Base-by-base conservation (phyloP, 2,329 filamentous ascomycete species). In the Botrytis aclada region DNA sequence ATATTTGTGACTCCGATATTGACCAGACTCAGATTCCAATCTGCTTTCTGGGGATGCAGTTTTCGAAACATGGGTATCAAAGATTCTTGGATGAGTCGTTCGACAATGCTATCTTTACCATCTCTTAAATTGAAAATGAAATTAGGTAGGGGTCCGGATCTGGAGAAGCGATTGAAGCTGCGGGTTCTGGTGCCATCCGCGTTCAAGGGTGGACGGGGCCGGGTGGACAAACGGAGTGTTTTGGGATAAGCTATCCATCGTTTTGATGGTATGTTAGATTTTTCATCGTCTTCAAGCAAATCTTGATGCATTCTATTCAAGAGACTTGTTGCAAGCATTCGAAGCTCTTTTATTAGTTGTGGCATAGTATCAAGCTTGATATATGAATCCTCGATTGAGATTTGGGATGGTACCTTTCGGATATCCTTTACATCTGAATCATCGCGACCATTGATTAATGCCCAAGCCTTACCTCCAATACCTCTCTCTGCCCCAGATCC, bases 371-470 rank as follows among this genome's bases (percentile, higher is more conserved):
- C 88, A 1, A 97, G 84, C 0, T 90, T 89, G 37, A 88, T 87
- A 81, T 97, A 98, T 25, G 94, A 96, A 82, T 98, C 95, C 80
- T 98, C 95, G 75, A 98, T 96, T 81, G 93, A 96, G 80, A 98
- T 97, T 81, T 98, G 95, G 1, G 89, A 90, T 0, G 95, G 95
- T 1, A 97, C 82, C 62, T 90, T 88, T 77, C 88, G 88, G 2
- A 90, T 92, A 75, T 90, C 86, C 67, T 90, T 89, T 29, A 98
- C 94, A 73, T 93, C 90, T 0, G 87, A 86, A 70, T 89, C 83
- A 80, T 98, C 95, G 41, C 94, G 85, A 9, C 95, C 95, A 80
- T 98, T 91, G 3, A 98, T 83, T 10, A 97, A 84, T 29, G 84
- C 85, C 94, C 94, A 98, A 4, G 94, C 84, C 77, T 89, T 91